Conservation (phyloP, 1,284 basidiomycete species). For the Pterulicium gracile region DNA sequence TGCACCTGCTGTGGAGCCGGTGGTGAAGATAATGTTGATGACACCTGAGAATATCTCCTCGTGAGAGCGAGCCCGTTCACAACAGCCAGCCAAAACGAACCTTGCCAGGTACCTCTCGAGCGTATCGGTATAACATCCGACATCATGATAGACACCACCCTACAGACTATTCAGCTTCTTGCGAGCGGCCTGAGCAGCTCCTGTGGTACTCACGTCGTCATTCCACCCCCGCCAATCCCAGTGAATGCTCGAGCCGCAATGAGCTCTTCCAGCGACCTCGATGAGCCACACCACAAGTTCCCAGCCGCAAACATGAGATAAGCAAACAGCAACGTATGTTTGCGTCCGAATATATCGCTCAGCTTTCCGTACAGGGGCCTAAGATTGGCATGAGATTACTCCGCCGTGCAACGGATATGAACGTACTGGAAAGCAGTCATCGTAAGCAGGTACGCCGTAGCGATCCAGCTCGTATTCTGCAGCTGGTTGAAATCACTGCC, state of each 20-base stretch:
- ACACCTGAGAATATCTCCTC: constrained; percentile 14
- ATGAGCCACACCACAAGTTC: constrained; percentile 40
- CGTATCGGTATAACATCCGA: constrained; percentile 51
- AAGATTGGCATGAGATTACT: background rate
- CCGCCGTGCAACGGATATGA: constrained; percentile 7
- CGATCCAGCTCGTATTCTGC: constrained; percentile 57
- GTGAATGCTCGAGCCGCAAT: constrained; percentile 44
- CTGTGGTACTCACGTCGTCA: constrained; percentile 40
- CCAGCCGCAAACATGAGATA: constrained; percentile 46
- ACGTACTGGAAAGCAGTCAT: constrained; percentile 52
- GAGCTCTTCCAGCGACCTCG: constrained; percentile 43
- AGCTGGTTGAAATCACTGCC: constrained; percentile 52
- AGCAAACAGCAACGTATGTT: constrained; percentile 43
- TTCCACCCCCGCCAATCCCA: constrained; percentile 56
- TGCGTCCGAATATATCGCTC: constrained; percentile 57
- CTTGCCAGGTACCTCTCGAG: constrained; percentile 54
- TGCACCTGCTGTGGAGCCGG: constrained; percentile 43
- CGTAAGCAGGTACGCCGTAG: constrained; percentile 52
- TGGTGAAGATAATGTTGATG: constrained; percentile 44
- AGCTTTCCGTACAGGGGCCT: constrained; percentile 56
- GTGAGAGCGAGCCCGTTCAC: background rate
- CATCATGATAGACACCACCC: constrained; percentile 49
- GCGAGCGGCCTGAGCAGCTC: background rate
- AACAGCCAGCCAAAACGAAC: constrained; percentile 15
- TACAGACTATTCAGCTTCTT: constrained; percentile 14